A percentile compares a stretch with the other conserved stretches of the same genome.
Conservation (phyloP, 768 basidiomycete species). For the Galerina marginata region DNA sequence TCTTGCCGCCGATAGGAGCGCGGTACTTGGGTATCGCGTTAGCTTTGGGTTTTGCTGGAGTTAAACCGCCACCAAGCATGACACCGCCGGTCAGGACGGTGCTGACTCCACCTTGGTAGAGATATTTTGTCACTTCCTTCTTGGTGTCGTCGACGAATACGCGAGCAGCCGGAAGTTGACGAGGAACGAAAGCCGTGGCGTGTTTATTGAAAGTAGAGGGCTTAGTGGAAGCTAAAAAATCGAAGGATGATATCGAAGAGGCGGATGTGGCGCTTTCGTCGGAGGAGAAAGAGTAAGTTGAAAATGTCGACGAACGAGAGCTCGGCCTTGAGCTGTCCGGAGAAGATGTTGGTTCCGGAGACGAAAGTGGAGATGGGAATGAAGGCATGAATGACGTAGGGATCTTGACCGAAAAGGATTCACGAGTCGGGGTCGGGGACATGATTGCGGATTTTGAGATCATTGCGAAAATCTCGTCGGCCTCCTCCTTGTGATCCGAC, state of each 20-base stretch:
- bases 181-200: constrained; percentile 17
- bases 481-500: constrained; percentile 33
- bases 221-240: constrained; percentile 21
- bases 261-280: constrained; percentile 37
- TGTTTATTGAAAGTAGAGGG: constrained; percentile 1
- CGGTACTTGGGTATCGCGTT: constrained; percentile 21
- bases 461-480: constrained; percentile 41
- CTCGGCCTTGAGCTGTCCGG: constrained; percentile 38
- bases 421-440: constrained; percentile 40
- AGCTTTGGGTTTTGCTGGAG: constrained; percentile 7
- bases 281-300: constrained; percentile 33
- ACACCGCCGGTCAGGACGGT: constrained; percentile 50
- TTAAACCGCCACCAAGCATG: constrained; percentile 39
- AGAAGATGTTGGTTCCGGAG: constrained; percentile 21
- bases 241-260: constrained; percentile 33
- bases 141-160: constrained; percentile 32
- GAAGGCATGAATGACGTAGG: constrained; percentile 8
- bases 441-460: constrained; percentile 34
- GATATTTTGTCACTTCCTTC: constrained; percentile 38
- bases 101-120: constrained; percentile 49
- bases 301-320: constrained; percentile 43
- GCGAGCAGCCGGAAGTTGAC: constrained; percentile 9
- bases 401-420: constrained; percentile 9
- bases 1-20: constrained; percentile 22
- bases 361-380: constrained; percentile 22